Evolutionary conservation across 768 basidiomycete genomes (phyloP).

Genomic region (Holtermannia corniformis): DNA sequence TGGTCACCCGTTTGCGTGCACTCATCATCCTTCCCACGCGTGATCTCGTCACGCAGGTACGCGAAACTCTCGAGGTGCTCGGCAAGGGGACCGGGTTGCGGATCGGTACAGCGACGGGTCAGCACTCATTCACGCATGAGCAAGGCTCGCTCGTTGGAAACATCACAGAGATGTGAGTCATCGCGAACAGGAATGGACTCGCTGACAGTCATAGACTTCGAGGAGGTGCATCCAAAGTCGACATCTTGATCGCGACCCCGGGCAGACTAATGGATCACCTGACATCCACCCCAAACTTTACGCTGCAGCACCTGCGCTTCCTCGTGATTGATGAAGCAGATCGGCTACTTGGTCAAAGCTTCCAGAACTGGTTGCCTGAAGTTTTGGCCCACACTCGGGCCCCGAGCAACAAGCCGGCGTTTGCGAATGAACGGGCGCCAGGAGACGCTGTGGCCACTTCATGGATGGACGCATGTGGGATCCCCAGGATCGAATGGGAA

Average conservation of each 20-base stretch:
- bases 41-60: constrained; percentile 83
- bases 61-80: constrained; percentile 79
- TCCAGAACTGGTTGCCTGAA: constrained; percentile 86
- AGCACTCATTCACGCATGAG: constrained; percentile 88
- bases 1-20: constrained; percentile 76
- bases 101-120: constrained; percentile 78
- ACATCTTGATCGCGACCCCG: constrained; percentile 90
- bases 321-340: constrained; percentile 97
- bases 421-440: neutral
- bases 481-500: constrained; percentile 18
- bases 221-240: constrained; percentile 84
- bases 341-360: constrained; percentile 84
- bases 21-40: constrained; percentile 85
- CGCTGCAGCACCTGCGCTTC: constrained; percentile 89
- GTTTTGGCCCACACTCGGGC: constrained; percentile 66
- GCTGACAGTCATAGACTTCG: constrained; percentile 47
- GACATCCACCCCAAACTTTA: constrained; percentile 75
- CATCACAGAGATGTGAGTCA: constrained; percentile 49
- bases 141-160: constrained; percentile 69
- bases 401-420: constrained; percentile 18
- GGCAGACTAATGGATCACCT: constrained; percentile 92
- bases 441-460: constrained; percentile 27
- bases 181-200: neutral
- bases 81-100: constrained; percentile 64
- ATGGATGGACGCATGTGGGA: constrained; percentile 30